Conservation (phyloP, 331 rosid genomes). For the Malus hybrid region DNA sequence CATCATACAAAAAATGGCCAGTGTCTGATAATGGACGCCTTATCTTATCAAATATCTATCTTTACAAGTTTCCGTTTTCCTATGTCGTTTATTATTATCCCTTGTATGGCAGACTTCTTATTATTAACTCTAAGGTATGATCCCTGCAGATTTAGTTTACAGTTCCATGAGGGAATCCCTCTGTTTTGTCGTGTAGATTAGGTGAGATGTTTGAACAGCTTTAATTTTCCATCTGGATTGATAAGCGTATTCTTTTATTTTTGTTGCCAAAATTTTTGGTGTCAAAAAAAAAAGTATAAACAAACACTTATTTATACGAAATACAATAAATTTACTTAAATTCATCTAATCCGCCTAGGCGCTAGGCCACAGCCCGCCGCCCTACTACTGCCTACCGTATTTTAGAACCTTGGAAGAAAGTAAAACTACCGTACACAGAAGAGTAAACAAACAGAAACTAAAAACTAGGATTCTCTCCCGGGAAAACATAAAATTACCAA, state of each 20-base stretch:
- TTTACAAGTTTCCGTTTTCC: conserved; percentile 4
- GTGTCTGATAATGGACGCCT: conserved; percentile 17
- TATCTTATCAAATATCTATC: conserved; percentile 12
- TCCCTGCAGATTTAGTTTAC: conserved; percentile 40
- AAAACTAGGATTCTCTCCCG: too few species aligned
- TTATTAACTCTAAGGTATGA: conserved; percentile 30
- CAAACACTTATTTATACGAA: too few species aligned
- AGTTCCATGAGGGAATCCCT: conserved; percentile 27
- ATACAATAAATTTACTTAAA: too few species aligned
- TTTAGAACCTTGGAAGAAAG: too few species aligned
- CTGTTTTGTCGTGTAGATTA: conserved; percentile 37
- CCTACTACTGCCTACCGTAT: too few species aligned
- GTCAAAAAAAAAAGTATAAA: background rate
- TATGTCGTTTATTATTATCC: conserved; percentile 1
- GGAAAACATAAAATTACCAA: too few species aligned
- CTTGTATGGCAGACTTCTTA: conserved; percentile 1
- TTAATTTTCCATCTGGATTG: conserved; percentile 35
- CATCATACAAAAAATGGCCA: conserved; percentile 15
- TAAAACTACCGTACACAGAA: too few species aligned
- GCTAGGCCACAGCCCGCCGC: too few species aligned
- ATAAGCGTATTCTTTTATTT: conserved; percentile 69
- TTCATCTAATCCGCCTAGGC: too few species aligned
- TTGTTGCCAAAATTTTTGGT: conserved; percentile 27
- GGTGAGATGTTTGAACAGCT: conserved; percentile 53
- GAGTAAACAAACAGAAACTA: too few species aligned